Evolutionary conservation across 139 green algal genomes (phyloP), one percentile per base, ranked within the genome.

Genomic region (Bryopsis sp.): DNA sequence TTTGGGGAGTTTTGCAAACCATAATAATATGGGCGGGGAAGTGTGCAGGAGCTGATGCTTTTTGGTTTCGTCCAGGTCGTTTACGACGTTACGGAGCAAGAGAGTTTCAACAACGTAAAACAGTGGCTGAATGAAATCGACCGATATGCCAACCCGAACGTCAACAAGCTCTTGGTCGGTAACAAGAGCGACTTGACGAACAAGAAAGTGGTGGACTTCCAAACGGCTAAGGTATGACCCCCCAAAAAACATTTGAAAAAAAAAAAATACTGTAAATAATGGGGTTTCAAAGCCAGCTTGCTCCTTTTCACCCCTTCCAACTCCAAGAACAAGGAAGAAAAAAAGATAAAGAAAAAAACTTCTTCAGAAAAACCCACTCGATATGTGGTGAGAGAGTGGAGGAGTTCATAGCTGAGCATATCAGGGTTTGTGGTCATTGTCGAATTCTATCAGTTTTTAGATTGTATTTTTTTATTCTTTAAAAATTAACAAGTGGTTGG

Each of bases 121-220:
- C 89, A 96, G 78, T 99, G 94, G 94, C 79, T 99, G n/a, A 96
- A 95, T 62, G 94, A 99, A 80, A 99, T 99, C 67, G 95, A 99
- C 76, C 77, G 72, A 59, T 99, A 99, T 58, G 94, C 94, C n/a
- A 97, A 93, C 71, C 94, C 98, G 83, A 96, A 94, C 70, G 94
- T 99, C 19, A 98, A 98, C 91, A 99, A 99, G 82, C 83, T 99
- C 63, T 85, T 99, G 29, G 95, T 99, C 34, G 94, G 94, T 54
- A 99, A 99, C 86, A 99, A 99, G 86, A 88, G 78, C 72, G 94
- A 99, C 67, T 78, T 99, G 35, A 95, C 86, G 32, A 76, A 78
- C 48, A 98, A 98, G 84, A 95, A 95, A 74, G 94, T 95, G 29
- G 93, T 99, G 48, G 93, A 98, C 72, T 92, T 89, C 63, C 73